Evolutionary conservation across 371 early-diverging fungal species (phyloP), one percentile per base, ranked within the genome.

Genomic region (Syncephalastrum monosporum): DNA sequence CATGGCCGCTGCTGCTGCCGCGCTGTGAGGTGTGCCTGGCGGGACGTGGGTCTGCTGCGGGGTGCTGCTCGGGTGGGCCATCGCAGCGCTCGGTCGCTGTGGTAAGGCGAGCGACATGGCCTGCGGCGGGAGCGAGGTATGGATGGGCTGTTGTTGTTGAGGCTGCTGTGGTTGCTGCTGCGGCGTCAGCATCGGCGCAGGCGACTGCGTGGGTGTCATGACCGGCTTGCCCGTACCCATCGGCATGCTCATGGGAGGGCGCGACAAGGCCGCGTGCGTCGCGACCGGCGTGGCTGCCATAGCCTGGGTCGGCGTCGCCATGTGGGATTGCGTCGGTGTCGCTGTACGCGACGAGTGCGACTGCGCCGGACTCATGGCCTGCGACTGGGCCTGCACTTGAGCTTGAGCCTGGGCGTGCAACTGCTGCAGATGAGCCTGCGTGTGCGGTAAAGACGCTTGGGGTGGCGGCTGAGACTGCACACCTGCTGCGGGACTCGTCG

Each of bases 221-320:
- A 53, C 42, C 7, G 55, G 10, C 29, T 27, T 56, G 53, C n/a
- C 54, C 38, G 55, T 29, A 50, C 61, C 15, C 47, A 42, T 21
- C 47, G 50, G 38, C 50, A 65, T 49, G 27, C 48, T 45, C 55
- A 64, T 61, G 8, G 60, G 47, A 55, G 65, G 65, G 15, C 57
- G 62, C 14, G 72, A 67, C 41, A 72, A 50, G 1, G 55, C 12
- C 3, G 68, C 59, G 38, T 69, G 62, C 12, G 66, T 46, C 8
- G 59, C 51, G 1, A 68, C 58, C 12, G 74, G 69, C 27, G 69
- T 74, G 23, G 68, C 60, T n/a, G 65, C n/a, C 42, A 64, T 66
- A 4, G 69, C 60, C 42, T 74, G 74, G 38, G 74, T 56, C 24
- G 73, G 82, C 17, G 75, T 79, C 7, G 77, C 61, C 3, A 66